These are phyloP conservation scores for Leccinum disarticulatum DNA, from an alignment of 768 basidiomycete species.

Conservation along the genomic window DNA sequence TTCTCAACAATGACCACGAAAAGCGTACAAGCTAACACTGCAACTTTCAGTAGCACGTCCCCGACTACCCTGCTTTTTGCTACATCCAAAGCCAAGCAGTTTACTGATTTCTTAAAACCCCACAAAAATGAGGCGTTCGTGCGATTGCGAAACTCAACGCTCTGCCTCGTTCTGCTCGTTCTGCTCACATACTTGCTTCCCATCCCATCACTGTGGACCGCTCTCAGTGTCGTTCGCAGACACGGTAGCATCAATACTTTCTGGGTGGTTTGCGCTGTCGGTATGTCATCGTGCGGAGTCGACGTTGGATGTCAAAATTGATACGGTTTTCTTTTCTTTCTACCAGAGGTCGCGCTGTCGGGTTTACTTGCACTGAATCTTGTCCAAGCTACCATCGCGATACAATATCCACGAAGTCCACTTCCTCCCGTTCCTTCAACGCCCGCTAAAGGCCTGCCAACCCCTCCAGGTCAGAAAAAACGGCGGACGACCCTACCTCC, in stretches of 20 bases:
- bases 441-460: slow-evolving; percentile 22
- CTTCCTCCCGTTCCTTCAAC: slow-evolving; percentile 27
- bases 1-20: slow-evolving; percentile 14
- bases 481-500: slow-evolving; percentile 26
- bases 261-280: slow-evolving; percentile 31
- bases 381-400: slow-evolving; percentile 36
- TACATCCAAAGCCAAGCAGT: slow-evolving; percentile 18
- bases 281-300: slow-evolving; percentile 19
- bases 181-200: slow-evolving; percentile 40
- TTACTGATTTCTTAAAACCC: slow-evolving; percentile 34
- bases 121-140: slow-evolving; percentile 37
- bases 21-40: background rate
- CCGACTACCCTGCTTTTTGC: slow-evolving; percentile 27
- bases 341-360: slow-evolving; percentile 32
- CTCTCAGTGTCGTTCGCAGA: slow-evolving; percentile 32
- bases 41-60: slow-evolving; percentile 15
- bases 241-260: slow-evolving; percentile 3
- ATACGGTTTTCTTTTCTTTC: background rate
- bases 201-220: slow-evolving; percentile 38
- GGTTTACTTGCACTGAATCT: slow-evolving; percentile 35
- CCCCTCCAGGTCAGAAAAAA: slow-evolving; percentile 30
- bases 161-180: slow-evolving; percentile 32
- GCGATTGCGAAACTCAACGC: slow-evolving; percentile 39
- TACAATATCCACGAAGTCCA: slow-evolving; percentile 36
- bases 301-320: background rate